Base-by-base conservation (phyloP, 75 land plant species). In the Cupressus sempervirens region DNA sequence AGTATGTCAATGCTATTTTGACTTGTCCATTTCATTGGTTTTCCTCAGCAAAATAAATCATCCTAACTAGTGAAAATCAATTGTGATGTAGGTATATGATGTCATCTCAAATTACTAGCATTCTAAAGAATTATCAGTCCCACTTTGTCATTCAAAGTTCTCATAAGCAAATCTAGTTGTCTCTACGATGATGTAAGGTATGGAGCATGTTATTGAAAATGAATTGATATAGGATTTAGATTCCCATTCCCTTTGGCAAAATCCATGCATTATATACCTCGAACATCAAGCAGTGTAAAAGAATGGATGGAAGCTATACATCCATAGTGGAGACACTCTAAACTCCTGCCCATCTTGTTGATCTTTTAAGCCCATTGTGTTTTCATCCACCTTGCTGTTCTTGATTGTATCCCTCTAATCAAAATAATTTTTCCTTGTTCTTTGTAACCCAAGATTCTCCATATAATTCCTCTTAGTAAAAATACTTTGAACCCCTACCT, bases 261-360 rank as follows among this genome's bases (percentile, higher is more conserved):
- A 85, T 53, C 80, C 26, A 87, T 43, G 68, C 94, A 93, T 35
- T 88, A 86, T 10, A 93, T 90, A 23, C 94, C 94, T 29, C 93
- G 93, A 83, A 50, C 58, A 46, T 93, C 93, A 84, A 90, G 91
- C 14, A 91, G 86, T 73, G 81, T 91, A 68, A 91, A 34, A n/a
- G 83, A 86, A 72, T 84, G 82, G 82, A 75, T 88, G 36, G 94
- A 93, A 84, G 93, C 94, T 83, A 93, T 85, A 82, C 94, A 93
- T 54, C 94, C 94, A 84, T 93, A 93, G 85, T 93, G 94, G 56
- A 91, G 86, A 76, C 86, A 89, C 94, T 93, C n/a, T n/a, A n/a
- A n/a, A n/a, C n/a, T n/a, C n/a, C n/a, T n/a, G n/a, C n/a, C n/a
- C n/a, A n/a, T n/a, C n/a, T n/a, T n/a, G n/a, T n/a, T n/a, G n/a